Base-by-base conservation (phyloP, 2,329 filamentous ascomycete species). In the Aspergillus sergii region DNA sequence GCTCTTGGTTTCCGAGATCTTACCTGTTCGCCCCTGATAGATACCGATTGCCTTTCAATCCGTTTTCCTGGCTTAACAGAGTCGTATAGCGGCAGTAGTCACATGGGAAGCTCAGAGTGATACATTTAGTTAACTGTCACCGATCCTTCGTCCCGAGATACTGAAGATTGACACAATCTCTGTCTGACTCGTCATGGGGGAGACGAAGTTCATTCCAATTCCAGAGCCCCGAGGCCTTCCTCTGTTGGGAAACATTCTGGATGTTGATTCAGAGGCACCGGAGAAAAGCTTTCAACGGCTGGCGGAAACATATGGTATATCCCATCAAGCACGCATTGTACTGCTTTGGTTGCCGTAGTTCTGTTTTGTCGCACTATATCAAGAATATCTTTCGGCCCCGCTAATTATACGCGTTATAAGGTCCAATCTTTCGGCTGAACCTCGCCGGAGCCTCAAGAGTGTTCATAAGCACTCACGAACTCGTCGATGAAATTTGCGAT, bases 211-310 rank as follows among this genome's bases (percentile, higher is more conserved):
- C 41, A 60, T 72, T 30, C 72, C 72, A n/a, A 89, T 92, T 59
- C 89, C 90, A 1, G 84, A 86, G 54, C 89, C 89, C 30, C 82
- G 82, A 59, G 88, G 86, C 3, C 79, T 90, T 61, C 90, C 89
- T 1, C 74, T 92, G 30, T 66, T 92, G 28, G 90, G 90, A 32
- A 90, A 92, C 68, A 72, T 90, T 34, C 78, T 80, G 59, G 88
- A 91, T 66, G 83, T 93, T 65, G 85, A 89, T 62, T 76, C 82
- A 0, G 83, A 84, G n/a, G 80, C 85, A 26, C 86, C 89, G 0
- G 73, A 86, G 2, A 77, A 82, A 26, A 87, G 87, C 28, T 75
- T 91, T 23, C 72, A 76, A 7, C 80, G 84, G 12, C 78, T 92
- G 56, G 85, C 87, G 28, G 85, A 91, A 46, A 86, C 84, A 63